Base-by-base conservation (phyloP, 1,139 yeast species). In the Kluyveromyces marxianus region DNA sequence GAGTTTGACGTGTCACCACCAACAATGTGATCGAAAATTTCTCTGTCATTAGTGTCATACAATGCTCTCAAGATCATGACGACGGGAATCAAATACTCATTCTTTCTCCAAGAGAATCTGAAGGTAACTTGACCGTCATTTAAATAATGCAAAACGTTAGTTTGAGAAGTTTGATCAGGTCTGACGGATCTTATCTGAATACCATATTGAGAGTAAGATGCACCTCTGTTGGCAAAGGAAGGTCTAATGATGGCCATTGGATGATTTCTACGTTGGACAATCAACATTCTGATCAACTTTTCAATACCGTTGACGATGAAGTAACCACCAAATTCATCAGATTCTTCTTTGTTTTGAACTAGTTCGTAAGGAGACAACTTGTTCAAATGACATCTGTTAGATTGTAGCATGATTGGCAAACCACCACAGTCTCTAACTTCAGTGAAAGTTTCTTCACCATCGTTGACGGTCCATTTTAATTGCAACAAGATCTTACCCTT, bases 221-320 rank as follows among this genome's bases (percentile, higher is more conserved):
- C 84, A 57, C 98, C 99, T 74, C 98, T 83, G 69, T 89, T 89
- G 45, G 83, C 83, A 63, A 92, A 92, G 21, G 96, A 85, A 32
- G 96, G 95, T 71, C 99, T 88, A 50, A 89, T 83, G 57, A 92
- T 81, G 7, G 97, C 97, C 96, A 92, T 88, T 25, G 97, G 95
- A 64, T 89, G 97, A 67, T 94, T 92, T 68, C 98, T 78, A 68
- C 97, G 83, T 70, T 92, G 98, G 25, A 92, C 97, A 72, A 92
- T 89, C 67, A 94, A 79, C 97, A 92, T 88, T 70, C 98, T 87
- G 59, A 92, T 81, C 59, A 92, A 74, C 69, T 92, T 94, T 67
- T 92, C 99, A 57, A 90, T 89, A 72, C 98, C 99, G 64, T 92
- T 92, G 49, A 92, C 92, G 55, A 92, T 79, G 65, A 94, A 92